Evolutionary conservation across 2,329 filamentous ascomycete species (phyloP), one percentile per base, ranked within the genome.

Genomic region (Talaromyces verruculosus): DNA sequence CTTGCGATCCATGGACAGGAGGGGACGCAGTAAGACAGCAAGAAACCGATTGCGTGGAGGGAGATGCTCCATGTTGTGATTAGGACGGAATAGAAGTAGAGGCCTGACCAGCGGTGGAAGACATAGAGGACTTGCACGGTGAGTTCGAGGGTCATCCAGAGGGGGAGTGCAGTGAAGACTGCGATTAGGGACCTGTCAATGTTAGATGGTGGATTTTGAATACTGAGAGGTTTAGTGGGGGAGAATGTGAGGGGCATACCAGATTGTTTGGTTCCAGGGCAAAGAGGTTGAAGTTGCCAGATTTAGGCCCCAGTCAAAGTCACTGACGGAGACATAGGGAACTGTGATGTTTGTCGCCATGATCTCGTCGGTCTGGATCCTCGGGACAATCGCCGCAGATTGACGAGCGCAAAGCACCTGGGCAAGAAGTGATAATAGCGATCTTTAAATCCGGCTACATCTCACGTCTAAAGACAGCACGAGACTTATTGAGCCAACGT

Each of bases 1-100:
- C 37, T 62, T 22, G 71, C 72, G 13, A 80, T 73, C 17, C 77
- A 68, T 22, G 72, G 39, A 67, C 19, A 76, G 69, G 41, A 74
- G 66, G 51, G 75, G 63, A 70, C 72, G 71, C 63, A 72, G 15
- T 69, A 68, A 6, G 68, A 67, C 15, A 71, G 59, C 2, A 69
- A 57, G 43, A 72, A 72, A 1, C 68, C 49, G n/a, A 72, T 61
- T 2, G 71, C 63, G 59, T 72, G 70, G 8, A 71, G 33, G 11
- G 69, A 62, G 22, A 67, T 68, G 28, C 69, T 67, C 43, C 68
- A 55, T 45, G 70, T 67, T 13, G 69, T 66, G 39, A 71, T 63
- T 1, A 72, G 37, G 61, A 72, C 70, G 55, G 69, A 70, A 68
- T 68, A 72, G 53, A 72, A 72, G 47, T 72, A 72, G 8, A 71